phyloP scores from a whole-genome alignment of 129 eudicot species.

The Artemisia argyi region DNA sequence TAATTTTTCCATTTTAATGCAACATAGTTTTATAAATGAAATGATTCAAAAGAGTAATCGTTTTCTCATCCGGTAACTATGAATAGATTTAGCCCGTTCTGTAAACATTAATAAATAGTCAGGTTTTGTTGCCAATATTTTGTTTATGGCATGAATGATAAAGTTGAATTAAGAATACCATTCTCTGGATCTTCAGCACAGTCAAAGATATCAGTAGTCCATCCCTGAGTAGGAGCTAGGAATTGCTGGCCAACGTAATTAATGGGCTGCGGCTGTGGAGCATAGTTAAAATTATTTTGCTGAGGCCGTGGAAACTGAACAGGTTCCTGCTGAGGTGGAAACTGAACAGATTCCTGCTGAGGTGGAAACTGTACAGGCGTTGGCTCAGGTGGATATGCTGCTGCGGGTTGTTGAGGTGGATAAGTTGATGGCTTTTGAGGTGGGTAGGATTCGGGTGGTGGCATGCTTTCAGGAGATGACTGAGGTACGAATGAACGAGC shows the following conservation, averaged over 20 bases:
- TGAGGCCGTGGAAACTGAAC: slow-evolving; percentile 10
- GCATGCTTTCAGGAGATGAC: slow-evolving; percentile 19
- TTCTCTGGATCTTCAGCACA: slow-evolving; percentile 40
- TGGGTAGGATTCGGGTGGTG: slow-evolving; percentile 35
- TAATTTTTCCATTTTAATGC: too few relatives aligned
- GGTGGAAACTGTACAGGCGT: not conserved
- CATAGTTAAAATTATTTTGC: slow-evolving; percentile 9
- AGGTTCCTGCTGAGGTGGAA: not conserved
- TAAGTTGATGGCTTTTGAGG: slow-evolving; percentile 27
- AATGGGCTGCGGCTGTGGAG: not conserved
- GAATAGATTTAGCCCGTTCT: too few relatives aligned
- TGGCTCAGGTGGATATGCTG: slow-evolving; percentile 16
- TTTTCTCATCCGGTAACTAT: too few relatives aligned
- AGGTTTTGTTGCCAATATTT: too few relatives aligned
- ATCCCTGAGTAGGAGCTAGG: slow-evolving; percentile 29
- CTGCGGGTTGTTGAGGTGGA: slow-evolving; percentile 12
- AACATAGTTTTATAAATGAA: too few relatives aligned
- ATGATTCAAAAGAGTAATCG: too few relatives aligned
- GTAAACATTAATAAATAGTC: too few relatives aligned
- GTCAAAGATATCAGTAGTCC: slow-evolving; percentile 38
- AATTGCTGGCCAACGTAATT: slow-evolving; percentile 11
- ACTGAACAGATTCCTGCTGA: not conserved
- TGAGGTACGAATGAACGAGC: slow-evolving; percentile 25
- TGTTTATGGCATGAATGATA: not conserved
- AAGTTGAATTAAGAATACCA: slow-evolving; percentile 20